Percentiles rank a stretch among this genome's conserved stretches.
These are phyloP conservation scores for Penicillium mononematosum DNA, from an alignment of 495 filamentous ascomycete species.

Conservation along the genomic window DNA sequence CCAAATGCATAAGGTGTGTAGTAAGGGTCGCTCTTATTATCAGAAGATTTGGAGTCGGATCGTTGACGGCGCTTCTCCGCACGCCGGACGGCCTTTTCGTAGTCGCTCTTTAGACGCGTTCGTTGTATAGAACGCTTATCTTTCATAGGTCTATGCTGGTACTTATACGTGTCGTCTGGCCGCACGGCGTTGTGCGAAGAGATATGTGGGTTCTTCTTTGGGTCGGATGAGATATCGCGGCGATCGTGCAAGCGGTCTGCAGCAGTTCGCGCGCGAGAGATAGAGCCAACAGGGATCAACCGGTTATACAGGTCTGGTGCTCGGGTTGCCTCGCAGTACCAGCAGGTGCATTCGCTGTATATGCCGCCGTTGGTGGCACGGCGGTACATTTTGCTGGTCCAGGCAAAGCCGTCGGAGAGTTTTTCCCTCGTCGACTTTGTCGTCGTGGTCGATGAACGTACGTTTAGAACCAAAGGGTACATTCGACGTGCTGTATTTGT, in stretches of 20 bases:
- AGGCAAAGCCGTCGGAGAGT: constrained; percentile 64
- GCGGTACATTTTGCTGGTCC: constrained; percentile 72
- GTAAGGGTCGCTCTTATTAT: constrained; percentile 15
- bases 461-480: not conserved
- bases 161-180: constrained; percentile 11
- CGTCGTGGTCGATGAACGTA: constrained; percentile 75
- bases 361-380: constrained; percentile 54
- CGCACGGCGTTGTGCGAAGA: constrained; percentile 63
- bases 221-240: constrained; percentile 52
- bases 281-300: constrained; percentile 27
- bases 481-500: constrained; percentile 41
- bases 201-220: constrained; percentile 68
- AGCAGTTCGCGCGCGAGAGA: constrained; percentile 32
- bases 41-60: constrained; percentile 13
- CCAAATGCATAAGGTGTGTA: constrained; percentile 40
- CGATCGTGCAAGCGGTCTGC: constrained; percentile 55
- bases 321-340: constrained; percentile 83
- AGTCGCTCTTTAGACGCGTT: constrained; percentile 45
- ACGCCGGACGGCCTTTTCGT: constrained; percentile 60
- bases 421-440: constrained; percentile 70
- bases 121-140: no score
- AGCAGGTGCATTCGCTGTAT: constrained; percentile 82
- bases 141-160: no score
- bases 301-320: constrained; percentile 53
- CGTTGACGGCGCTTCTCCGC: constrained; percentile 55